Conservation (phyloP, 1,284 basidiomycete species). For the Xerocomus minutiporus region DNA sequence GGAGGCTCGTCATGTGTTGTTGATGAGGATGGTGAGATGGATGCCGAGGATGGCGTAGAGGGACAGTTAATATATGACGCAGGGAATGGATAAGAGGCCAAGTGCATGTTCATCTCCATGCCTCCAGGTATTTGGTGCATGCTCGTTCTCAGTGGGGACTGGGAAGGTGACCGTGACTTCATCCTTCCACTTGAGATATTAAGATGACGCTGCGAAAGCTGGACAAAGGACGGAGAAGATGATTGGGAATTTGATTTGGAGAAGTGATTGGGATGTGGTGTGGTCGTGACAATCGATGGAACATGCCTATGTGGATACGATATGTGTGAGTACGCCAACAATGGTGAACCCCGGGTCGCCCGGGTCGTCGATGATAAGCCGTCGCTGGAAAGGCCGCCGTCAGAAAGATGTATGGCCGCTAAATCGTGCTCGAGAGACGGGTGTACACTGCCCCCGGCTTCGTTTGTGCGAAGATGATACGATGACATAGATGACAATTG, state of each 20-base stretch:
- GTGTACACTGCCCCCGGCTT: slow-evolving; percentile 7
- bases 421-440: slow-evolving; percentile 22
- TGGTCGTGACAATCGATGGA: slow-evolving; percentile 39
- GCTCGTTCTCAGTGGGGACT: slow-evolving; percentile 25
- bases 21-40: slow-evolving; percentile 24
- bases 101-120: slow-evolving; percentile 12
- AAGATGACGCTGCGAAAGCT: slow-evolving; percentile 26
- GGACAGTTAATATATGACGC: slow-evolving; percentile 14
- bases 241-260: slow-evolving; percentile 18
- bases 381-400: slow-evolving; percentile 8
- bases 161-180: slow-evolving; percentile 32
- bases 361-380: slow-evolving; percentile 3
- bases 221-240: slow-evolving; percentile 19
- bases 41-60: slow-evolving; percentile 17
- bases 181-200: slow-evolving; percentile 10
- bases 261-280: slow-evolving; percentile 29
- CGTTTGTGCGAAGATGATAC: slow-evolving; percentile 25
- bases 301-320: slow-evolving; percentile 33
- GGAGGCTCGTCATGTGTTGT: slow-evolving; percentile 12
- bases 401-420: slow-evolving; percentile 20
- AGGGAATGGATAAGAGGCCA: slow-evolving; percentile 16
- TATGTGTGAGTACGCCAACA: slow-evolving; percentile 16
- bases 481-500: slow-evolving; percentile 36
- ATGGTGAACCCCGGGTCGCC: slow-evolving; percentile 8
- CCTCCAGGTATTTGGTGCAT: slow-evolving; percentile 13